Evolutionary conservation across 2,329 filamentous ascomycete genomes (phyloP).

Genomic region (Beauveria asiatica): DNA sequence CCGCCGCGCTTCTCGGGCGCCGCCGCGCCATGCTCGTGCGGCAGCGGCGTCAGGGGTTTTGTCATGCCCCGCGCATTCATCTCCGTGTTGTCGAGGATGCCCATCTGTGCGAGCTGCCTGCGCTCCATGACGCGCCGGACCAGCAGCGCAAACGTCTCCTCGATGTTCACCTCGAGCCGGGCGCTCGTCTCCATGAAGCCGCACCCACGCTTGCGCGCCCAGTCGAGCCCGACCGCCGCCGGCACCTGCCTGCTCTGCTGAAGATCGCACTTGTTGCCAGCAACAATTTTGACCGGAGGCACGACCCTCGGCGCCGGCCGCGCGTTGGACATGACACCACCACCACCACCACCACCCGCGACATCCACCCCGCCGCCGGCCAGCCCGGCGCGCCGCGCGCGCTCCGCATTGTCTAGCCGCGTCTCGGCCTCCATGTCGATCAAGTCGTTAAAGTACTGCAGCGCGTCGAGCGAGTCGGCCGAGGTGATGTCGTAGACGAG

Average conservation of each 20-base stretch:
- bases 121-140: constrained; percentile 53
- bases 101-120: constrained; percentile 41
- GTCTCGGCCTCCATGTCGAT: constrained; percentile 77
- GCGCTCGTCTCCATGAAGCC: constrained; percentile 90
- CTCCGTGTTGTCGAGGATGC: constrained; percentile 31
- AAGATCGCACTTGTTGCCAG: constrained; percentile 80
- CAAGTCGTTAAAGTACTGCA: constrained; percentile 73
- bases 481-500: constrained; percentile 84
- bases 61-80: constrained; percentile 47
- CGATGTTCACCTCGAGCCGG: constrained; percentile 76
- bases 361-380: constrained; percentile 15
- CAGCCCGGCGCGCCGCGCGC: constrained; percentile 36
- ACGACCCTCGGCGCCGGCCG: constrained; percentile 35
- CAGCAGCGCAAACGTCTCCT: constrained; percentile 74
- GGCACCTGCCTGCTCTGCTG: constrained; percentile 59
- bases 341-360: constrained; percentile 10
- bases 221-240: constrained; percentile 65
- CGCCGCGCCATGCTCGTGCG: constrained; percentile 18
- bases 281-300: constrained; percentile 72
- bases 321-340: no score
- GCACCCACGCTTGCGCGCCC: constrained; percentile 63
- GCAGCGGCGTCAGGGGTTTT: constrained; percentile 48
- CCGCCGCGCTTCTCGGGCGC: constrained; percentile 35
- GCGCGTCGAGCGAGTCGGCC: constrained; percentile 55
- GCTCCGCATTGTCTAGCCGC: constrained; percentile 51